A percentile compares a stretch with the other conserved stretches of the same genome.
phyloP scores from a whole-genome alignment of 169 alveolate genomes.

The Babesia divergens region DNA sequence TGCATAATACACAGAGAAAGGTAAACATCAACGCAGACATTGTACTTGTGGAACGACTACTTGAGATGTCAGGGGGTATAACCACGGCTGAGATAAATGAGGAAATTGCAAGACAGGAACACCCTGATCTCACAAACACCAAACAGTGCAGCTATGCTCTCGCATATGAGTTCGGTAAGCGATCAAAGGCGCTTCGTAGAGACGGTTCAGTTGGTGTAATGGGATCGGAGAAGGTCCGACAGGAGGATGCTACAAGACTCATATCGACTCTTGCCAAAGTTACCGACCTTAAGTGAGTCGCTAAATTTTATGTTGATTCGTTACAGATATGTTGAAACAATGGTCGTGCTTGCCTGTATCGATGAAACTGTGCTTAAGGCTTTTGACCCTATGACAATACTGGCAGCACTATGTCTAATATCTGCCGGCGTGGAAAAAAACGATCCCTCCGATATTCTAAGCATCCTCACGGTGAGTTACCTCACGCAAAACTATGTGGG shows the following conservation, averaged over 20 bases:
- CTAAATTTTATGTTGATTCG: not conserved
- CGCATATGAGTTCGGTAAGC: constrained; percentile 45
- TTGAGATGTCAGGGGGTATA: not conserved
- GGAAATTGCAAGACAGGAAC: not conserved
- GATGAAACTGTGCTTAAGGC: constrained; percentile 33
- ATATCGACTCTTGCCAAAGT: constrained; percentile 8
- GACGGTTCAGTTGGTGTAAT: constrained; percentile 15
- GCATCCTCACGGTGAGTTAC: constrained; percentile 19
- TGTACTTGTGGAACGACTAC: constrained; percentile 1
- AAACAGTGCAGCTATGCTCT: constrained; percentile 46
- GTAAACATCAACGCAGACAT: not conserved
- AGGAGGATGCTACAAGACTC: constrained; percentile 34
- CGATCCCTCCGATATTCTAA: not conserved
- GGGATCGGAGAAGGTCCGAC: constrained; percentile 59
- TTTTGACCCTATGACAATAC: constrained; percentile 32
- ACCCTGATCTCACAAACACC: not conserved
- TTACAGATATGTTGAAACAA: constrained; percentile 19
- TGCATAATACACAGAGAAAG: not conserved
- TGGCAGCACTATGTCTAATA: constrained; percentile 20
- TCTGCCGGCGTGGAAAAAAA: constrained; percentile 10
- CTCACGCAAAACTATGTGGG: not conserved
- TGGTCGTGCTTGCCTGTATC: constrained; percentile 3
- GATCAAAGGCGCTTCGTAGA: not conserved
- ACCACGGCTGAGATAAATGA: not conserved
- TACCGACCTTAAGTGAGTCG: not conserved